Conservation (phyloP, 805 yeast species). For the Schwanniomyces yamadae region DNA sequence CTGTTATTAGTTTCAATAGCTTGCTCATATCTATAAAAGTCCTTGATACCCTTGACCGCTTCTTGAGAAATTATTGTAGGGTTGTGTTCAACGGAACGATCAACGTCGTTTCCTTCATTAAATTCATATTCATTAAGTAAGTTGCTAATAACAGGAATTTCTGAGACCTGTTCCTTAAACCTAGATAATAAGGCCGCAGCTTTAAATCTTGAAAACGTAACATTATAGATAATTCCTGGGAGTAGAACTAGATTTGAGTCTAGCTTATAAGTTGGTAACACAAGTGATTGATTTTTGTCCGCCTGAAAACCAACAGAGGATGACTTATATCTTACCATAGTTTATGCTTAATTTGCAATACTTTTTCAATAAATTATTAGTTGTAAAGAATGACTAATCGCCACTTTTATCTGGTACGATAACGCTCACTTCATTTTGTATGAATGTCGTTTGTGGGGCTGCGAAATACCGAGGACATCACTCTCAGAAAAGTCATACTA, state of each 20-base stretch:
- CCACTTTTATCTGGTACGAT: neutral
- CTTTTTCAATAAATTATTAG: neutral
- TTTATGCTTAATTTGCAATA: neutral
- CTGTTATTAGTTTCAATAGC: slow-evolving; percentile 3
- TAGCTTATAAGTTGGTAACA: slow-evolving; percentile 39
- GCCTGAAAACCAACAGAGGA: neutral
- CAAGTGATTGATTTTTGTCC: slow-evolving; percentile 18
- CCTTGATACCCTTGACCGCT: slow-evolving; percentile 31
- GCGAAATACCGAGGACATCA: too few species aligned
- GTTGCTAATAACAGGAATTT: slow-evolving; percentile 28
- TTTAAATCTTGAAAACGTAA: slow-evolving; percentile 47
- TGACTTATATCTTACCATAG: slow-evolving; percentile 7
- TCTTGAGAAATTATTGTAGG: slow-evolving; percentile 27
- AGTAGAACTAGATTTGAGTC: slow-evolving; percentile 49
- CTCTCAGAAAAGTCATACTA: too few species aligned
- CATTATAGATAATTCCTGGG: slow-evolving; percentile 63
- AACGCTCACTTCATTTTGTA: too few species aligned
- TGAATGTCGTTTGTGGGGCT: too few species aligned
- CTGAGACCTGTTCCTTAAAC: slow-evolving; percentile 29
- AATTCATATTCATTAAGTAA: slow-evolving; percentile 38
- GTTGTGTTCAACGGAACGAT: slow-evolving; percentile 7
- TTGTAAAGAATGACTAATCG: neutral
- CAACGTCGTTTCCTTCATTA: slow-evolving; percentile 17
- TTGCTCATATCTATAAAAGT: slow-evolving; percentile 18
- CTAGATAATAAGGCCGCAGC: slow-evolving; percentile 48